phyloP scores from a whole-genome alignment of 2,329 filamentous ascomycete species.

The Diaporthe nobilis region DNA sequence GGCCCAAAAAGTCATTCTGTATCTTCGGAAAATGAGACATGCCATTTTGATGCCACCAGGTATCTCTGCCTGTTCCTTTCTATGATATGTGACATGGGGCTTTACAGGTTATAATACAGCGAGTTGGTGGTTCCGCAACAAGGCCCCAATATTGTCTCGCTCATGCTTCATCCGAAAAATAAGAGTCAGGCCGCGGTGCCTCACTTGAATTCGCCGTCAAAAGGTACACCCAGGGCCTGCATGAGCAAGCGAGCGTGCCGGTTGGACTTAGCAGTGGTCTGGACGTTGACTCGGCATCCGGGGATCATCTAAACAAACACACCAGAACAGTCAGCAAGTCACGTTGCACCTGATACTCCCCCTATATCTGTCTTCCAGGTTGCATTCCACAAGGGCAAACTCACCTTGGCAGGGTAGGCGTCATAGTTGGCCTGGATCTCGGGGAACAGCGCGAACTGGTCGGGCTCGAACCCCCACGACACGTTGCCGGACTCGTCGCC shows the following conservation, averaged over 20 bases:
- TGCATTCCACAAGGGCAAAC: conserved; percentile 1
- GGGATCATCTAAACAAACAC: conserved; percentile 76
- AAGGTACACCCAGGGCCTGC: conserved; percentile 81
- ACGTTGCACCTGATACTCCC: conserved; percentile 47
- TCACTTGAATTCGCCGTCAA: conserved; percentile 76
- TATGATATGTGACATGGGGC: conserved; percentile 40
- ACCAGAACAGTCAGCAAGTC: not conserved
- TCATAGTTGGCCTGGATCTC: conserved; percentile 97
- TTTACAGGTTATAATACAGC: conserved; percentile 43
- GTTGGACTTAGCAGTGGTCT: conserved; percentile 88
- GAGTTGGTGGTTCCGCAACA: not conserved
- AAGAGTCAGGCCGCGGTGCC: conserved; percentile 44
- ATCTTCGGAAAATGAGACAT: conserved; percentile 33
- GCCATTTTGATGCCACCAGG: conserved; percentile 29
- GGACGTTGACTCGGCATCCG: conserved; percentile 85
- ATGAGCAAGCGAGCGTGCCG: conserved; percentile 85
- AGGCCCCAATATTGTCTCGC: not conserved
- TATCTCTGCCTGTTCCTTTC: conserved; percentile 1
- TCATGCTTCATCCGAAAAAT: not conserved
- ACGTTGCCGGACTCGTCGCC: conserved; percentile 94
- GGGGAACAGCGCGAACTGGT: conserved; percentile 87
- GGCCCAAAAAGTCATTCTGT: not conserved
- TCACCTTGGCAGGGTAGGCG: conserved; percentile 53
- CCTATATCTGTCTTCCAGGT: conserved; percentile 42
- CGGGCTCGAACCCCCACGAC: conserved; percentile 81